These are phyloP conservation scores for Marchantia polymorpha DNA, from an alignment of 225 moss, liverwort and hornwort species.

Conservation along the genomic window DNA sequence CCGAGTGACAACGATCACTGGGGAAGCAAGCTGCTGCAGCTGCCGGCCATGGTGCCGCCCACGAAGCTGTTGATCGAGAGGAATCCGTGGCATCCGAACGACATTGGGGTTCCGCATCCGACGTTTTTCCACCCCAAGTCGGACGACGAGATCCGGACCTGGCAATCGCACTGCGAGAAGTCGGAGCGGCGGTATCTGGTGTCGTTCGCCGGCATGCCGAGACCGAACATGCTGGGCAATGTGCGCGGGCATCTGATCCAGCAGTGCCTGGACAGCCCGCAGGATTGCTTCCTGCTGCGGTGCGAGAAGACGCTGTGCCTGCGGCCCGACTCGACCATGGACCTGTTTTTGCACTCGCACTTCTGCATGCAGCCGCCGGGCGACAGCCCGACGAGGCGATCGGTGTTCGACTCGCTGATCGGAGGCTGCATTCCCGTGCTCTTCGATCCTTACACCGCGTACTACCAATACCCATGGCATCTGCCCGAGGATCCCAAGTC, in stretches of 20 bases:
- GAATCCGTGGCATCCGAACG: conserved; percentile 83
- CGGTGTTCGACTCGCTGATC: conserved; percentile 80
- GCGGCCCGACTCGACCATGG: conserved; percentile 58
- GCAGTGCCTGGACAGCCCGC: conserved; percentile 60
- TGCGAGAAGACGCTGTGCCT: conserved; percentile 67
- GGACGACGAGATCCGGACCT: conserved; percentile 57
- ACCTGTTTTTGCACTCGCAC: conserved; percentile 71
- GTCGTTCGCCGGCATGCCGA: conserved; percentile 90
- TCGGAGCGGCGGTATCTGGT: conserved; percentile 60
- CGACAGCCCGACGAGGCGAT: conserved; percentile 77
- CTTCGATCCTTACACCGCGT: conserved; percentile 86
- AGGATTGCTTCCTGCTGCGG: conserved; percentile 62
- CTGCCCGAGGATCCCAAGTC: conserved; percentile 58
- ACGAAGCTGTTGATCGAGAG: conserved; percentile 87
- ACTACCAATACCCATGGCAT: conserved; percentile 94
- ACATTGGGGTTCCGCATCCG: conserved; percentile 82
- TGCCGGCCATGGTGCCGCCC: conserved; percentile 56
- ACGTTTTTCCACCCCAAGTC: conserved; percentile 90
- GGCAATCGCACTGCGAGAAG: conserved; percentile 48
- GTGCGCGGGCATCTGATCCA: conserved; percentile 67
- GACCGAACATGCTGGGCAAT: conserved; percentile 64
- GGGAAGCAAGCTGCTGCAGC: conserved; percentile 72
- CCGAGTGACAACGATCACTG: conserved; percentile 45
- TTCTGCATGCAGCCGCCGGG: conserved; percentile 93
- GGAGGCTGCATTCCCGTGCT: conserved; percentile 91